Base-by-base conservation (phyloP, 805 yeast genomes). In the Saccharomycodes ludwigii region DNA sequence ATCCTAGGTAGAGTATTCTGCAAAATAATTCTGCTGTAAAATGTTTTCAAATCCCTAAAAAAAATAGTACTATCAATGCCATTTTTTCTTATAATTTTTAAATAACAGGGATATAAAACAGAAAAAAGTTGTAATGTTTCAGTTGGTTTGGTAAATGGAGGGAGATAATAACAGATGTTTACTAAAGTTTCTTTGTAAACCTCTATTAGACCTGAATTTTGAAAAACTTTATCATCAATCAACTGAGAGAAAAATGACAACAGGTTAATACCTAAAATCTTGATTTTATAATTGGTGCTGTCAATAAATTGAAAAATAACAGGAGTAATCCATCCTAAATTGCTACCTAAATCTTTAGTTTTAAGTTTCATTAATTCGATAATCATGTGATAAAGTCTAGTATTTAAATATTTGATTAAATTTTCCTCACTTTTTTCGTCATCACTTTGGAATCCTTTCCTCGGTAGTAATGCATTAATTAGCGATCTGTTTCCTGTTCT, bases 321-420 rank as follows among this genome's bases (percentile, higher is more conserved):
- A 3, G 59, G 57, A 6, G 46, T 43, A 9, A 54, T 46, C 59
- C 59, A 54, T 42, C 53, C 40, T 14, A 54, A 24, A 36, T 52
- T 46, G 3, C 45, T 27, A 4, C 55, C 46, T 1, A 54, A 30
- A n/a, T 45, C 37, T 16, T 31, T 31, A 17, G 37, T 36, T 12
- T 32, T 28, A 18, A 51, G 18, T 35, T 42, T 31, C 7, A 25
- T 15, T 25, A 16, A 11, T 8, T 9, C 10, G 5, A 25, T 6
- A 4, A 25, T 9, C 4, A 25, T n/a, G n/a, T n/a, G n/a, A n/a
- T n/a, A n/a, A n/a, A n/a, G n/a, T n/a, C n/a, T n/a, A n/a, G n/a
- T n/a, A n/a, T n/a, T n/a, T n/a, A n/a, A n/a, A n/a, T n/a, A n/a
- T n/a, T n/a, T n/a, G n/a, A n/a, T n/a, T n/a, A n/a, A n/a, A n/a